Base-by-base conservation (phyloP, 2,329 filamentous ascomycete species). In the Trichoderma asperellum region DNA sequence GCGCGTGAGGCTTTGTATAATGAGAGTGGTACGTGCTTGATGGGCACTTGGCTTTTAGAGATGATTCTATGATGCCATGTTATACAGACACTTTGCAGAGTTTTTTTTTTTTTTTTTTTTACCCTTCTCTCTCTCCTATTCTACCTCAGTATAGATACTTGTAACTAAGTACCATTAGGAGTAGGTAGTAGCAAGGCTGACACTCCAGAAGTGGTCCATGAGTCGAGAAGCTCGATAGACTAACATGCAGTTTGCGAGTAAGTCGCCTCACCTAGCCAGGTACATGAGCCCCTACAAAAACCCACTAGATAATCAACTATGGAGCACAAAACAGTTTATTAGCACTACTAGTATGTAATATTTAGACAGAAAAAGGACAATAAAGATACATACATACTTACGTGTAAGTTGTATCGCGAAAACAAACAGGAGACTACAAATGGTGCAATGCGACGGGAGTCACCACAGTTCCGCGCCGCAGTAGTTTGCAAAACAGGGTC, bases 391-490 rank as follows among this genome's bases (percentile, higher is more conserved):
- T 24, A 24, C 24, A 24, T 24, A 24, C 24, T 24, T 7, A 16
- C 24, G 11, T 66, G 53, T 47, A 66, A 57, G 53, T 66, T n/a
- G 24, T n/a, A 35, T n/a, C 7, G 12, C 21, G n/a, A 64, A 16
- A 18, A 18, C 4, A 29, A 47, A 66, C 53, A 57, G 16, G 62
- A 66, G 27, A 57, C 8, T 8, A 5, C 14, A n/a, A 49, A 49
- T 66, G 62, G 62, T 47, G 62, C 62, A 35, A 58, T 66, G 14
- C 37, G 16, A 43, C 52, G 24, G 32, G 12, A 49, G 57, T 66
- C 62, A 58, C 27, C 35, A n/a, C 53, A 66, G 57, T 34, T 5
- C 12, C 57, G 34, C 32, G 32, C 18, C 18, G 18, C 55, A 8
- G 18, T 32, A 32, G 32, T 8, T 32, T 32, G 32, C 1, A 8